Conservation (phyloP, 1,139 yeast species). For the Debaryomyces nepalensis region DNA sequence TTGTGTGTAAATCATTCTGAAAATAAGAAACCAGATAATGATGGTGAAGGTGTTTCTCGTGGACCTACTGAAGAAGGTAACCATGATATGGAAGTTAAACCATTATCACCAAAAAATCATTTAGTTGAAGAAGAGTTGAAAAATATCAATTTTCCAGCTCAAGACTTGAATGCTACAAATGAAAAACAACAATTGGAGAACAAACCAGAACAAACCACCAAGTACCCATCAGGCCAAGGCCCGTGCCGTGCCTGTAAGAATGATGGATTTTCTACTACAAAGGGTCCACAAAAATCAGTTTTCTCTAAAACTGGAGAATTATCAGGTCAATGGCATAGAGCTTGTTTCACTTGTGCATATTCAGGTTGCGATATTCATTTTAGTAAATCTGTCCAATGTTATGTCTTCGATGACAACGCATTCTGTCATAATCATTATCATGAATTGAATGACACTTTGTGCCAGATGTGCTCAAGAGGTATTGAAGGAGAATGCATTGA, state of each 20-base stretch:
- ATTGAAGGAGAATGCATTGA: constrained; percentile 93
- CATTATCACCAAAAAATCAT: constrained; percentile 40
- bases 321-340: constrained; percentile 93
- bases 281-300: constrained; percentile 50
- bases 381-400: constrained; percentile 69
- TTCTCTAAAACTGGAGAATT: constrained; percentile 81
- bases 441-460: constrained; percentile 70
- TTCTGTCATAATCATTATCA: constrained; percentile 87
- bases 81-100: constrained; percentile 19
- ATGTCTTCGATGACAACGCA: constrained; percentile 77
- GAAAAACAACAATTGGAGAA: constrained; percentile 1
- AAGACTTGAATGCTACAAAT: background rate
- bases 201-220: constrained; percentile 17
- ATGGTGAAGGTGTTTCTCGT: background rate
- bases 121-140: constrained; percentile 36
- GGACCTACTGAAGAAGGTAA: background rate
- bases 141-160: constrained; percentile 29
- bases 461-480: constrained; percentile 71
- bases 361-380: constrained; percentile 58
- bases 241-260: constrained; percentile 71
- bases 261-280: constrained; percentile 47
- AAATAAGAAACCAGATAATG: background rate
- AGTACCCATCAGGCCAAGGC: constrained; percentile 66
- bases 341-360: constrained; percentile 73
- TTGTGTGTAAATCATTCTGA: constrained; percentile 30